A percentile compares a stretch with the other conserved stretches of the same genome.
Evolutionary conservation across 768 basidiomycete genomes (phyloP).

Genomic region (Antrodiella citrinella): DNA sequence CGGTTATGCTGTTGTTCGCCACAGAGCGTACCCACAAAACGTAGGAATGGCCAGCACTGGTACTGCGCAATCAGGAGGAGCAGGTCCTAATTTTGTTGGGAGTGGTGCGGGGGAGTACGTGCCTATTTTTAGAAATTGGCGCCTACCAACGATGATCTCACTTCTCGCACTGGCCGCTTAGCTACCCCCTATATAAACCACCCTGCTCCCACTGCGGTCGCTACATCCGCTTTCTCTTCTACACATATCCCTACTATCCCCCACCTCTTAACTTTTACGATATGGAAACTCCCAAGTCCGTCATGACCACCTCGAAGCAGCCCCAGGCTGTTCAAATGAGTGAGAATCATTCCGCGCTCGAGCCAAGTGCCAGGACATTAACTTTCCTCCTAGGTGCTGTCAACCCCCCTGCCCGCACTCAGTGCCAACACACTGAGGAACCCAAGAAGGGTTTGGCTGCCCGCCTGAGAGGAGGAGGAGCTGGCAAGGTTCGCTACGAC

Average conservation of each 20-base stretch:
- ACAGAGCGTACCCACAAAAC: too few species aligned
- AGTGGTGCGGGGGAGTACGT: background rate
- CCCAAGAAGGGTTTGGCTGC: conserved; percentile 33
- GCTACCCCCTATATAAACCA: background rate
- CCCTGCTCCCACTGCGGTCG: background rate
- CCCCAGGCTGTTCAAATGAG: conserved; percentile 61
- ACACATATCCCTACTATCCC: background rate
- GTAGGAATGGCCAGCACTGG: too few species aligned
- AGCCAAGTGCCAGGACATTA: background rate
- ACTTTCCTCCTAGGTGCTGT: conserved; percentile 31
- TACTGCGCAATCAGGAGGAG: background rate
- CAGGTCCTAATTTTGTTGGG: background rate
- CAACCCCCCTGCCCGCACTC: conserved; percentile 32
- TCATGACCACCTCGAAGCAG: conserved; percentile 36
- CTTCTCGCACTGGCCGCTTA: background rate
- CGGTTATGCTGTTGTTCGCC: too few species aligned
- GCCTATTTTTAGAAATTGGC: background rate
- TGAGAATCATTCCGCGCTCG: conserved; percentile 23
- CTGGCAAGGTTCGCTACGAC: conserved; percentile 40
- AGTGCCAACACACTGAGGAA: conserved; percentile 28
- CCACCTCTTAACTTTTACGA: conserved; percentile 3
- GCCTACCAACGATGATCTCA: background rate
- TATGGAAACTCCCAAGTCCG: conserved; percentile 26
- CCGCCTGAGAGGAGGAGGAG: conserved; percentile 66
- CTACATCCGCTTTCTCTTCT: background rate